Percentiles rank a stretch among this genome's conserved stretches.
phyloP scores from a whole-genome alignment of 345 rosid genomes.

The Physaria fendleri region DNA sequence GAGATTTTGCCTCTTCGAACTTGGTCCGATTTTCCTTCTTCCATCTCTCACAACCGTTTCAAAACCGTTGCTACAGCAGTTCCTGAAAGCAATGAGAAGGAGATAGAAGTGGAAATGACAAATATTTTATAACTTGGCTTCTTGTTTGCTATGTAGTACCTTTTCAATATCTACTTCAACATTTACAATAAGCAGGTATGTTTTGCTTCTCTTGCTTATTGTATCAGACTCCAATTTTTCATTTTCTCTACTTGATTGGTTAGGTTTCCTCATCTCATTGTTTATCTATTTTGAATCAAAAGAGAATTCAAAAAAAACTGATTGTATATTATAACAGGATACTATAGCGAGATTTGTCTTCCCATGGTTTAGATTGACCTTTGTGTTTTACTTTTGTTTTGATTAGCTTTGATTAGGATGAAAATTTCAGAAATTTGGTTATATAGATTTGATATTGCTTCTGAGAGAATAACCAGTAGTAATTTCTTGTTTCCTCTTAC shows the following conservation, averaged over 20 bases:
- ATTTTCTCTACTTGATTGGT: too few species aligned
- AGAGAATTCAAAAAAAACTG: too few species aligned
- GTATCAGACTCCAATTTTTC: too few species aligned
- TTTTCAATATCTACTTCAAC: conserved; percentile 98
- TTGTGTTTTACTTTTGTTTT: too few species aligned
- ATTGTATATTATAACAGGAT: too few species aligned
- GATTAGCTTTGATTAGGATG: too few species aligned
- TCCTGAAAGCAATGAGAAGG: conserved; percentile 55
- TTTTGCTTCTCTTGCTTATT: too few species aligned
- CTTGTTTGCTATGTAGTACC: conserved; percentile 78
- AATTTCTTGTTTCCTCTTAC: background rate
- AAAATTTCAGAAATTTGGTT: too few species aligned
- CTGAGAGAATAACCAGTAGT: background rate
- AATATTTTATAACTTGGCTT: conserved; percentile 63
- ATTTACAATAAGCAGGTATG: conserved; percentile 99
- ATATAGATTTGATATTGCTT: background rate
- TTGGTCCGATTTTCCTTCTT: conserved; percentile 56
- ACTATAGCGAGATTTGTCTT: too few species aligned
- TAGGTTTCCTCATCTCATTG: too few species aligned
- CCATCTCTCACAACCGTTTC: conserved; percentile 36
- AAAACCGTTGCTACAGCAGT: conserved; percentile 51
- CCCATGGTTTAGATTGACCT: too few species aligned
- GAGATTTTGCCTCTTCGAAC: conserved; percentile 43
- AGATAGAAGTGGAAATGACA: conserved; percentile 32
- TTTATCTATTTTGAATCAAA: too few species aligned